Evolutionary conservation across 306 rosid species (phyloP), one percentile per base, ranked within the genome.

Genomic region (Casuarina cunninghamiana): DNA sequence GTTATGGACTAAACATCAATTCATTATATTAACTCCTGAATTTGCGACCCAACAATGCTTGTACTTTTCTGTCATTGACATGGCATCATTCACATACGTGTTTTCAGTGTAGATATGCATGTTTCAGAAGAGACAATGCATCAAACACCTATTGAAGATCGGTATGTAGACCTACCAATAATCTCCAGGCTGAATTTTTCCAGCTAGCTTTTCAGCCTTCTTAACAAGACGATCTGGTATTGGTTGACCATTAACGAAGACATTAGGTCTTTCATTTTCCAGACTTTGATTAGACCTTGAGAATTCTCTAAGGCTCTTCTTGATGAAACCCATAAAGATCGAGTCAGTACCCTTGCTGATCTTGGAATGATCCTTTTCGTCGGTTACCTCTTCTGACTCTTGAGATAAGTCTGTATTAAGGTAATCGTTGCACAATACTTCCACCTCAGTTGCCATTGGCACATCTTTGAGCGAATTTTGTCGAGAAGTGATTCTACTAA

Each of bases 121-220:
- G 46, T 66, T 66, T 43, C n/a, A 6, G 49, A 66, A 41, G 71
- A 66, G 8, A 66, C 42, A 43, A 41, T 15, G 71, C n/a, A 41
- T 9, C 13, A 41, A 66, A 66, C 50, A 66, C 50, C 9, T 42
- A 15, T 16, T 42, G 41, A 35, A 16, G 71, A n/a, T 66, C 17
- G 6, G 70, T 13, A 63, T 41, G 51, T 37, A 53, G 73, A 61
- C 79, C 65, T 69, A 86, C 90, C 90, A 84, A 75, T 87, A 87
- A 75, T 87, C 87, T 75, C 90, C 90, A 0, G 88, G 88, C 32
- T 57, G 82, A 80, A 87, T 77, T 50, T 76, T 46, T 49, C 90
- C 90, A 58, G 90, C 90, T 12, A n/a, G 69, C 76, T 80, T 87
- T 80, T 87, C 90, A 35, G 88, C 90, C 71, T 72, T 80, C 58